Conservation (phyloP, 2,329 filamentous ascomycete genomes). For the Pseudocercospora eumusae region DNA sequence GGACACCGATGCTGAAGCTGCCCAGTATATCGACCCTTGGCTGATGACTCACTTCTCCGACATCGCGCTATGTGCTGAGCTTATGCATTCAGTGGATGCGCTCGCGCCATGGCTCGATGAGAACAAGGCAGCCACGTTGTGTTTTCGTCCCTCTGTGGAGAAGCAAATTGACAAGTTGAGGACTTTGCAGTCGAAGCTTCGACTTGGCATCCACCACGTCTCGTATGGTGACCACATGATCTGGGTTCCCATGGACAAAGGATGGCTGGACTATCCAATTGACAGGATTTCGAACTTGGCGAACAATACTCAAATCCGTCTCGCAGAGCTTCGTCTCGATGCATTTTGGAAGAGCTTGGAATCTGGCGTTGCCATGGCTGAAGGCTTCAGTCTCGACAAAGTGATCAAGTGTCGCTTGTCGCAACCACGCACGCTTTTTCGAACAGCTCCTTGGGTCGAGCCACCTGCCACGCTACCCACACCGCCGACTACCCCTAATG, state of each 20-base stretch:
- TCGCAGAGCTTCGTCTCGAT: conserved; percentile 54
- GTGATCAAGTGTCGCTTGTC: conserved; percentile 35
- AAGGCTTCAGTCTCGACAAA: conserved; percentile 30
- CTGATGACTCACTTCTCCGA: conserved; percentile 33
- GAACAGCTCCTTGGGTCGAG: conserved; percentile 55
- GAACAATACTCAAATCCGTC: conserved; percentile 48
- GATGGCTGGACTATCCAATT: conserved; percentile 52
- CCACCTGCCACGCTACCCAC: conserved; percentile 25
- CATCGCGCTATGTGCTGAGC: conserved; percentile 33
- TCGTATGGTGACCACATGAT: not conserved
- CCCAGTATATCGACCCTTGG: conserved; percentile 31
- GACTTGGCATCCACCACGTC: conserved; percentile 9
- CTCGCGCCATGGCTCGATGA: conserved; percentile 23
- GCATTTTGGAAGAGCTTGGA: conserved; percentile 45
- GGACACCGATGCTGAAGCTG: conserved; percentile 32
- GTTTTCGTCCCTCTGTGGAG: conserved; percentile 2
- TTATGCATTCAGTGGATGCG: conserved; percentile 21
- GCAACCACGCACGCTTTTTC: conserved; percentile 43
- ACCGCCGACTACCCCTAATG: not conserved
- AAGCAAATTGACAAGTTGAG: conserved; percentile 14
- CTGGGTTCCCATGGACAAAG: conserved; percentile 28
- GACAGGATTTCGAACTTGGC: conserved; percentile 51
- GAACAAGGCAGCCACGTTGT: conserved; percentile 14
- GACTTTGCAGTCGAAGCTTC: conserved; percentile 10
- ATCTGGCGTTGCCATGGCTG: conserved; percentile 18